phyloP scores from a whole-genome alignment of 2,329 filamentous ascomycete genomes.

The Aspergillus clavatus region DNA sequence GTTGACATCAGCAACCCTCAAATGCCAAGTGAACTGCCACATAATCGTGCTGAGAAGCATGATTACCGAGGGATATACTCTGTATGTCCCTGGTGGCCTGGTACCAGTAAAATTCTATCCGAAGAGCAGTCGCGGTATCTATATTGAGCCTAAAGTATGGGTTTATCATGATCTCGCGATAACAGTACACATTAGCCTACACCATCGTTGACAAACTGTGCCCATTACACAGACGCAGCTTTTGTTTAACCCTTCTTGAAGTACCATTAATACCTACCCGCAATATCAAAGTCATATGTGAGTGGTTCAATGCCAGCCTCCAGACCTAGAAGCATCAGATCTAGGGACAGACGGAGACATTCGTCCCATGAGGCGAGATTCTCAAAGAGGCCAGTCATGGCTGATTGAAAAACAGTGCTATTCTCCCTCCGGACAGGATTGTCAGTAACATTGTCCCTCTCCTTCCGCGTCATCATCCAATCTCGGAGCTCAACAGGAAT shows the following conservation, averaged over 20 bases:
- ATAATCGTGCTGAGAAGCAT: background rate
- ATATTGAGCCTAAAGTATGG: slow-evolving; percentile 2
- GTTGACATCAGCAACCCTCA: background rate
- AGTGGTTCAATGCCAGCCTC: slow-evolving; percentile 7
- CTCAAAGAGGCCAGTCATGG: slow-evolving; percentile 4
- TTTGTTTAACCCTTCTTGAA: background rate
- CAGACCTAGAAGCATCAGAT: slow-evolving; percentile 3
- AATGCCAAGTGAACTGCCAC: background rate
- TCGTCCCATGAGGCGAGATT: slow-evolving; percentile 7
- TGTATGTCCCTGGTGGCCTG: background rate
- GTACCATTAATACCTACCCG: background rate
- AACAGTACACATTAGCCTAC: background rate
- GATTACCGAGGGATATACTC: background rate
- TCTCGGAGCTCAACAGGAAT: slow-evolving; percentile 8
- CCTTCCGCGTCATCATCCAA: slow-evolving; percentile 6
- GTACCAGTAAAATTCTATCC: background rate
- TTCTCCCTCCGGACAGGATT: slow-evolving; percentile 11
- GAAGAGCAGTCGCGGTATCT: background rate
- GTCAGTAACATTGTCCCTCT: slow-evolving; percentile 2
- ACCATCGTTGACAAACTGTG: slow-evolving; percentile 6
- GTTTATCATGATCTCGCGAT: background rate
- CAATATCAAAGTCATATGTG: background rate
- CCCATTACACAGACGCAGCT: slow-evolving; percentile 11
- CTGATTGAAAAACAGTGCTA: slow-evolving; percentile 7
- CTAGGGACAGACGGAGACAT: slow-evolving; percentile 3